Evolutionary conservation across 108 stramenopile species (phyloP), one percentile per base, ranked within the genome.

Genomic region (Skeletonema potamos): DNA sequence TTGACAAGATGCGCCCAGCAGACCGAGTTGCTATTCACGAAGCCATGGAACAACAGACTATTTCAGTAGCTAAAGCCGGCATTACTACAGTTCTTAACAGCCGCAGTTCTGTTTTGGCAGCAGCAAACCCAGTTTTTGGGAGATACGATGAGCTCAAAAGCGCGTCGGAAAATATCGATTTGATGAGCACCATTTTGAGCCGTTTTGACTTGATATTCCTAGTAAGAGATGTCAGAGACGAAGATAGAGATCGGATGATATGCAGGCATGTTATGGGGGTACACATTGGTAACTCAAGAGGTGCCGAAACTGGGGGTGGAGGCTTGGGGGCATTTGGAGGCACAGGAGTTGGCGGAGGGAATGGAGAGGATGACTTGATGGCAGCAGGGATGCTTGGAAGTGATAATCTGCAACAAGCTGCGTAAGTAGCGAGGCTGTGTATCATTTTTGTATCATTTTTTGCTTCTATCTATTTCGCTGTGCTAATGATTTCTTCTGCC

Each of bases 31-130:
- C 98, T 20, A 98, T 99, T 60, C 99, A 99, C 77, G 97, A 99
- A 81, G 99, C 98, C 24, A 99, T 99, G 99, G 99, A 99, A 81
- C 99, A 99, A 74, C 99, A 99, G 73, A 99, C 99, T n/a, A 98
- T 99, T 33, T 95, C 94, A 56, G 82, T 99, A 28, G 99, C 98
- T 55, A 99, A 99, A 79, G 98, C 99, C 1, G 99, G 98, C 17
- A 99, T 99, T 73, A 97, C 97, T 13, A 98, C 97, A 4, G 96
- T 98, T 0, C 86, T 99, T n/a, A 98, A 98, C 77, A 89, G 85
- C 22, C 85, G 96, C 24, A 64, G 89, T 27, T 86, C 91, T 15
- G 98, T 99, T 13, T 79, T 99, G 7, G 99, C 99, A 1, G 98
- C 99, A n/a, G 99, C 99, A 48, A 99, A 99, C 66, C 99, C 99